These are phyloP conservation scores for Pistacia integerrima DNA, from an alignment of 345 rosid species.

Conservation along the genomic window DNA sequence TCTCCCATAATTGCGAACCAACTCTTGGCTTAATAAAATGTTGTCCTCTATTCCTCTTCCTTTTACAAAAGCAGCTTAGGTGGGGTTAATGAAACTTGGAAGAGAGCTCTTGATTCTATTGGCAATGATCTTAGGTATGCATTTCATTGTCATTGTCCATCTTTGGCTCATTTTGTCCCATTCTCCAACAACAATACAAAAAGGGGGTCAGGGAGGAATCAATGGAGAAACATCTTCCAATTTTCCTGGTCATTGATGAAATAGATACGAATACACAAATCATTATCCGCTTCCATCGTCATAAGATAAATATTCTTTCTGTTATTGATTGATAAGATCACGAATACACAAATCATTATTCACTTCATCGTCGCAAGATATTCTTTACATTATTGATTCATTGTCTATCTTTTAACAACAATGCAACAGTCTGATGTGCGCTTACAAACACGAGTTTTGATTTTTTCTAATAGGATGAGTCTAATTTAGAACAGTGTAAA, in stretches of 20 bases:
- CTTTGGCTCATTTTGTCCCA: neutral
- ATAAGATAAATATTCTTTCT: neutral
- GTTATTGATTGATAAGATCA: neutral
- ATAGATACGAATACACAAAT: neutral
- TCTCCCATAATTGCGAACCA: too few relatives aligned
- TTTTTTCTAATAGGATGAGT: neutral
- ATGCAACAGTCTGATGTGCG: neutral
- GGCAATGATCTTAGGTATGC: neutral
- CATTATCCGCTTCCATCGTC: neutral
- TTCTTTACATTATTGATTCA: neutral
- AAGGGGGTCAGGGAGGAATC: neutral
- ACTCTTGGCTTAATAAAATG: too few relatives aligned
- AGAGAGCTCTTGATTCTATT: too few relatives aligned
- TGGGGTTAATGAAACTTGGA: too few relatives aligned
- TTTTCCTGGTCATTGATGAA: neutral
- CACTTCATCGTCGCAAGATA: neutral
- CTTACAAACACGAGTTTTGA: neutral
- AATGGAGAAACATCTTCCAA: neutral
- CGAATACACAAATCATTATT: neutral
- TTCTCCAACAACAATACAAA: neutral
- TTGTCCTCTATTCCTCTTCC: too few relatives aligned
- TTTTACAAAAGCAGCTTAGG: too few relatives aligned
- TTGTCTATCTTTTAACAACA: neutral
- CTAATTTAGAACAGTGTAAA: neutral
- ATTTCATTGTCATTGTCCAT: neutral